Evolutionary conservation across 345 rosid genomes (phyloP).

Genomic region (Erysimum cheiranthoides): DNA sequence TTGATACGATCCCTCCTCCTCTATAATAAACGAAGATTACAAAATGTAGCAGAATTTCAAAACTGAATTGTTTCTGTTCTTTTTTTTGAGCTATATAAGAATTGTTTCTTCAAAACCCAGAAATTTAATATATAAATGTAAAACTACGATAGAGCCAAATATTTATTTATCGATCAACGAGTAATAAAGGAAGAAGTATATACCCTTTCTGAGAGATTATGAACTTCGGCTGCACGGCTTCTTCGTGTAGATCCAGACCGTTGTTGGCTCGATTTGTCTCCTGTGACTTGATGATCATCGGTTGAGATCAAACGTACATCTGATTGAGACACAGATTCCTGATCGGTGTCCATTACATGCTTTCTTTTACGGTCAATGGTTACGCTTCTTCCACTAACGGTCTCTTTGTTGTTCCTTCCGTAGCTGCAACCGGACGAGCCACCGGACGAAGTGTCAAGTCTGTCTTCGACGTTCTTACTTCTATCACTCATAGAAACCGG

Average conservation of each 20-base stretch:
- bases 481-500: slow-evolving; percentile 39
- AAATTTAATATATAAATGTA: not conserved
- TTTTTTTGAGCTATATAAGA: no score
- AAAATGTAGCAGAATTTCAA: not conserved
- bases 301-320: slow-evolving; percentile 48
- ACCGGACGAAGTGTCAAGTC: slow-evolving; percentile 65
- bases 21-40: slow-evolving; percentile 45
- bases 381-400: slow-evolving; percentile 45
- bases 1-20: slow-evolving; percentile 90
- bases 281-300: slow-evolving; percentile 55
- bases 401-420: slow-evolving; percentile 54
- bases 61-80: not conserved
- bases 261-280: slow-evolving; percentile 50
- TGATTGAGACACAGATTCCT: slow-evolving; percentile 67
- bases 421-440: slow-evolving; percentile 78
- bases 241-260: slow-evolving; percentile 61
- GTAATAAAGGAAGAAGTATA: not conserved
- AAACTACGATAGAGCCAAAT: not conserved
- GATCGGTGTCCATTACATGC: slow-evolving; percentile 51
- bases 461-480: slow-evolving; percentile 57
- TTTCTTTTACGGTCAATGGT: slow-evolving; percentile 63
- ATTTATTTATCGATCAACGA: not conserved
- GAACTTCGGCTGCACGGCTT: slow-evolving; percentile 79
- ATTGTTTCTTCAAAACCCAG: no score
- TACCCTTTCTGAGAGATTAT: slow-evolving; percentile 80